Evolutionary conservation across 2,329 filamentous ascomycete genomes (phyloP), one percentile per base, ranked within the genome.

Genomic region (Monosporascus sp.): DNA sequence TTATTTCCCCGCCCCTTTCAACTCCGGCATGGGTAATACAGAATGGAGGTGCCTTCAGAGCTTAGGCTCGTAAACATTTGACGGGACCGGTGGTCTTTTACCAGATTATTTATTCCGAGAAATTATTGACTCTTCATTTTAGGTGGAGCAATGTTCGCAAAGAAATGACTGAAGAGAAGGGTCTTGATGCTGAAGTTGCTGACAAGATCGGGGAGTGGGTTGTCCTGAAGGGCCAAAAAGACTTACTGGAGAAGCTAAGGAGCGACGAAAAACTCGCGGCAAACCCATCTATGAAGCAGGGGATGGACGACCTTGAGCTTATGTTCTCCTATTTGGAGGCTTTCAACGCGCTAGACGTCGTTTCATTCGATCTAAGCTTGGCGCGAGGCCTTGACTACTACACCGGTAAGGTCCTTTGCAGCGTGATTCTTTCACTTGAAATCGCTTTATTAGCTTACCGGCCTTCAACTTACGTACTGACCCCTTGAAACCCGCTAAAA

Each of bases 121-220:
- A 7, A 18, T 14, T 46, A n/a, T 24, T 46, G 43, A 46, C 43
- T 46, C 14, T 8, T 1, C 17, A 15, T 31, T 18, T 14, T 15
- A 46, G 43, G 3, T 90, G 87, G 86, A 78, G 78, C 44, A 87
- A 90, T 60, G 88, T 91, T 46, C 81, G 82, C 62, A 83, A 82
- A 65, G 87, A 90, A 67, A 91, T 91, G 87, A 82, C 82, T 1
- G 85, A 89, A 57, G 85, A 89, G 54, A 91, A 90, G 70, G 87
- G 87, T 1, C 75, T 92, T 1, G 80, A 82, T 41, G 70, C 74
- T 15, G 81, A 77, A 17, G 78, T 88, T 27, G 88, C 88, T 41
- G 87, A 90, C 68, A 83, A 82, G 64, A 90, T 91, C 60, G 85
- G 87, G 57, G 80, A 81, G 60, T 90, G 87, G 66, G 87, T 89